Conservation (phyloP, 2,329 filamentous ascomycete genomes). For the Pestalotiopsis sp. region DNA sequence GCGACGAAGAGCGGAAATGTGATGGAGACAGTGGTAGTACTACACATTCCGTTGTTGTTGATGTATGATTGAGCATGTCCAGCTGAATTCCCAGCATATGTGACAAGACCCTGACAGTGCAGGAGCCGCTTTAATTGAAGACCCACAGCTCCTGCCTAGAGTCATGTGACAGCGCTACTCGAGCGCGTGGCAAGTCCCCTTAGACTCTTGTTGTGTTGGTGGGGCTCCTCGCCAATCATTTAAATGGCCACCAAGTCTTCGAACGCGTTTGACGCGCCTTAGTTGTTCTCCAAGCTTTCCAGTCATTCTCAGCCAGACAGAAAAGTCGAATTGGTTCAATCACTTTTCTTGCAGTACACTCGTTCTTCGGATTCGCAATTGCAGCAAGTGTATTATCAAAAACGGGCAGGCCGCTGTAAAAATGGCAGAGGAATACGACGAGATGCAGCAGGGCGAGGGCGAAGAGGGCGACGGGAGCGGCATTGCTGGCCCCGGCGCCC, state of each 20-base stretch:
- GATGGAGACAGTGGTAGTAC: too few relatives aligned
- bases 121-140: slow-evolving; percentile 1
- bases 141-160: slow-evolving; percentile 3
- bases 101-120: too few relatives aligned
- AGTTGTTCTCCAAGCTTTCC: background rate
- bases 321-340: background rate
- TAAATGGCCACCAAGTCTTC: background rate
- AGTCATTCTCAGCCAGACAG: background rate
- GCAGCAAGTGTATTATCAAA: background rate
- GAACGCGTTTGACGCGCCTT: slow-evolving; percentile 7
- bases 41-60: too few relatives aligned
- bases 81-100: too few relatives aligned
- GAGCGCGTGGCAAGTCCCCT: slow-evolving; percentile 3
- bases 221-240: background rate
- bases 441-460: slow-evolving; percentile 50
- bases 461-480: slow-evolving; percentile 64
- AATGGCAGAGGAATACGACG: slow-evolving; percentile 64
- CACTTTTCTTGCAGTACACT: background rate
- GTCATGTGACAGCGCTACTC: slow-evolving; percentile 10
- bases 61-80: too few relatives aligned
- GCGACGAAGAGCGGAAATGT: too few relatives aligned
- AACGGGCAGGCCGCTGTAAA: background rate
- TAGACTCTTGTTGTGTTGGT: background rate
- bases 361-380: background rate
- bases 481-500: slow-evolving; percentile 84